Evolutionary conservation across 192 early-diverging fungal species (phyloP).

Genomic region (Podila minutissima): DNA sequence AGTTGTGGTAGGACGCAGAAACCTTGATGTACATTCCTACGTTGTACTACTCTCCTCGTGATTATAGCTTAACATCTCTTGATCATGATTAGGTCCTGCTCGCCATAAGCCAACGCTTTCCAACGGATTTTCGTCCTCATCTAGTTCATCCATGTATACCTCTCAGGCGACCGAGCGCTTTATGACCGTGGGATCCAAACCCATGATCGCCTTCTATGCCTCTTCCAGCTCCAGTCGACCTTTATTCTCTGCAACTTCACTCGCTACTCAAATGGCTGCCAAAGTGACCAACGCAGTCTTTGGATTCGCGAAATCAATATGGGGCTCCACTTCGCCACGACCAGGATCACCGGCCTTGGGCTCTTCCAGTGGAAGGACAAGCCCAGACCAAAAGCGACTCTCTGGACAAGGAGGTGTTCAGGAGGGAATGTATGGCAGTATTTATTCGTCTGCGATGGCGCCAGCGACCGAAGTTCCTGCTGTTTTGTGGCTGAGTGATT

Average conservation of each 20-base stretch:
- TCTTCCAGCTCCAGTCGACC: slow-evolving; percentile 59
- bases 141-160: slow-evolving; percentile 49
- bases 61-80: not conserved
- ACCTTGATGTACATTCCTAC: not conserved
- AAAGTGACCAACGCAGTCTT: slow-evolving; percentile 67
- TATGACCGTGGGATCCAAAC: slow-evolving; percentile 64
- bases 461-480: slow-evolving; percentile 64
- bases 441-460: slow-evolving; percentile 58
- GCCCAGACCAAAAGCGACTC: slow-evolving; percentile 29
- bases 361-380: slow-evolving; percentile 7
- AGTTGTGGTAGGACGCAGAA: slow-evolving; percentile 45
- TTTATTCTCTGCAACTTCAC: slow-evolving; percentile 59
- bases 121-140: slow-evolving; percentile 44
- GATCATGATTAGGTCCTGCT: slow-evolving; percentile 35
- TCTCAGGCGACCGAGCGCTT: slow-evolving; percentile 61
- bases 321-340: slow-evolving; percentile 53
- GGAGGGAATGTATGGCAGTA: slow-evolving; percentile 46
- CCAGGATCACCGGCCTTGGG: slow-evolving; percentile 28
- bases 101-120: slow-evolving; percentile 36
- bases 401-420: slow-evolving; percentile 19
- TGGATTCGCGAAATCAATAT: slow-evolving; percentile 76
- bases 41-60: not conserved
- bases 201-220: slow-evolving; percentile 65
- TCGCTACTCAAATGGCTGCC: slow-evolving; percentile 60
- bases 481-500: slow-evolving; percentile 61